These are phyloP conservation scores for Heritiera littoralis DNA, from an alignment of 345 rosid species.

Conservation along the genomic window DNA sequence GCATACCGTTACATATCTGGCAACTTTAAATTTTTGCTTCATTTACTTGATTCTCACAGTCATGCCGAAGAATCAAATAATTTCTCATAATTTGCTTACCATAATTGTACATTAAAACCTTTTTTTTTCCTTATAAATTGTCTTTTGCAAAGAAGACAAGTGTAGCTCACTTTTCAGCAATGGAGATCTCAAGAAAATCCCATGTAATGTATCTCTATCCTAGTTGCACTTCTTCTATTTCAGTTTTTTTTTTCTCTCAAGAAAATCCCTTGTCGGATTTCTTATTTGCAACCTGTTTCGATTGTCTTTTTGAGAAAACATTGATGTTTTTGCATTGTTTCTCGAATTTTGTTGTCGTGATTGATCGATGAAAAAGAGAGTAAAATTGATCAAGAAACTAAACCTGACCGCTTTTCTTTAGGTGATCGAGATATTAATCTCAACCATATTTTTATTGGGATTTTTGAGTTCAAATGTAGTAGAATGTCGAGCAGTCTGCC, in stretches of 20 bases:
- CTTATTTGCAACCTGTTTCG: neutral
- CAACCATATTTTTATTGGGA: constrained; percentile 29
- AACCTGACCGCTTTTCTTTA: constrained; percentile 1
- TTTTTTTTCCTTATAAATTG: neutral
- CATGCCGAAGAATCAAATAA: neutral
- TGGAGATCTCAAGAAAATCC: constrained; percentile 22
- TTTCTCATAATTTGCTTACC: neutral
- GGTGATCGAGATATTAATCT: constrained; percentile 24
- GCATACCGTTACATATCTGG: too few relatives aligned
- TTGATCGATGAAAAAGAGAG: neutral
- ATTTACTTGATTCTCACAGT: neutral
- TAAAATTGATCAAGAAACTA: neutral
- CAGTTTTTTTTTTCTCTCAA: neutral
- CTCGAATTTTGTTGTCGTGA: neutral
- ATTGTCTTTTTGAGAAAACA: neutral
- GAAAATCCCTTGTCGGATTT: neutral
- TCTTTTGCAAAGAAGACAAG: neutral
- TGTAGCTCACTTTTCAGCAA: neutral
- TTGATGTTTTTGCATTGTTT: neutral
- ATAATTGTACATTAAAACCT: neutral
- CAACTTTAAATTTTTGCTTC: too few relatives aligned
- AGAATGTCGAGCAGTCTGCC: constrained; percentile 13
- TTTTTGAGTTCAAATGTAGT: constrained; percentile 18
- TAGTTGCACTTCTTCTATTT: neutral
- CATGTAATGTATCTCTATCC: constrained; percentile 18